A percentile compares a stretch with the other conserved stretches of the same genome.
phyloP scores from a whole-genome alignment of 1,284 basidiomycete genomes.

The Violaceomyces palustris region DNA sequence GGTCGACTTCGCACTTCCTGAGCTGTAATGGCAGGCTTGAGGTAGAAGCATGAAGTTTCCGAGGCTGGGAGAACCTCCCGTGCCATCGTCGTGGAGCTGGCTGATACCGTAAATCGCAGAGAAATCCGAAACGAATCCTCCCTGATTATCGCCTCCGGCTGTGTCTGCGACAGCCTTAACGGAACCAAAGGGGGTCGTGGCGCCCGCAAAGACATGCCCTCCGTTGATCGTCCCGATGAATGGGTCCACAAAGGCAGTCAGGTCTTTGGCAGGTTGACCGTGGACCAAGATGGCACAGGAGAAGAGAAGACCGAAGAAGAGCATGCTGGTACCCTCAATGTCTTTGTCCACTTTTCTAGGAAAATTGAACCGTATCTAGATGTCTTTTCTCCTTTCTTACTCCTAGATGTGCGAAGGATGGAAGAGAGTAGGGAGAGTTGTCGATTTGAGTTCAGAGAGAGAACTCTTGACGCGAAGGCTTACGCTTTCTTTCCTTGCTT shows the following conservation, averaged over 20 bases:
- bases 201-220: conserved; percentile 21
- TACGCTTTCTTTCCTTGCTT: background rate
- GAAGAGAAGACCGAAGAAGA: too few species aligned
- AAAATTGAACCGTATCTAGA: too few species aligned
- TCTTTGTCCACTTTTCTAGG: too few species aligned
- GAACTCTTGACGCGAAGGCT: too few species aligned
- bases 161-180: conserved; percentile 23
- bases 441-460: too few species aligned
- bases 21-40: conserved; percentile 22
- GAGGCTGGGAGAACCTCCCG: conserved; percentile 11
- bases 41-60: conserved; percentile 20
- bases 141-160: conserved; percentile 8
- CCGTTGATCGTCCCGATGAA: conserved; percentile 21
- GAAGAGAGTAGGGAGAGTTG: too few species aligned
- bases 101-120: conserved; percentile 13
- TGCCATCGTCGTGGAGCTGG: conserved; percentile 19
- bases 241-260: conserved; percentile 8
- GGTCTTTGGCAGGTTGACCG: conserved; percentile 15
- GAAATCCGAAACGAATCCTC: conserved; percentile 17
- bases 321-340: too few species aligned
- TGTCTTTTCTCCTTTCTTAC: too few species aligned
- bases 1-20: conserved; percentile 1
- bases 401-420: too few species aligned
- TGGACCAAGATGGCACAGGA: too few species aligned
- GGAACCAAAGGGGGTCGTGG: conserved; percentile 16